Evolutionary conservation across 2,329 filamentous ascomycete species (phyloP).

Genomic region (Alternaria novae-zelandiae): DNA sequence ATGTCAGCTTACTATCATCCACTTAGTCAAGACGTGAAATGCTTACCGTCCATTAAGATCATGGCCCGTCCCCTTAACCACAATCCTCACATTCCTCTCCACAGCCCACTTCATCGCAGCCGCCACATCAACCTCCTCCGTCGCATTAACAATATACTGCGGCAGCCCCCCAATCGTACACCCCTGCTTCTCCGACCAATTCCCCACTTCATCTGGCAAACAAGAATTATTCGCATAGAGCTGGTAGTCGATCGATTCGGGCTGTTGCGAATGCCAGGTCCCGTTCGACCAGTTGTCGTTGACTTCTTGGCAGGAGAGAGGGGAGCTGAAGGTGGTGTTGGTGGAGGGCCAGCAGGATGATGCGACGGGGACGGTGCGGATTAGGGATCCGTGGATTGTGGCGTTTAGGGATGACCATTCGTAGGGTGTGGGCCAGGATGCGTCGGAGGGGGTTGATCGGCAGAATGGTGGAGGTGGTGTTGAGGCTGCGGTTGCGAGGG

Average conservation of each 20-base stretch:
- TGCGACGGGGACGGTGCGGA: neutral
- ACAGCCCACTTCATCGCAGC: slow-evolving; percentile 39
- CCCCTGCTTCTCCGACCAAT: neutral
- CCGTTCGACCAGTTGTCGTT: slow-evolving; percentile 37
- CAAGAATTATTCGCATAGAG: neutral
- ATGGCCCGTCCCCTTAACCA: slow-evolving; percentile 18
- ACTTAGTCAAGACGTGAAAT: too few species aligned
- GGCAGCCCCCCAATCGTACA: neutral
- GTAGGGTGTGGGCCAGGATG: neutral
- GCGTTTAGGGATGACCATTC: neutral
- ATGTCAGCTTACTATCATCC: too few species aligned
- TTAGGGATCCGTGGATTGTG: neutral
- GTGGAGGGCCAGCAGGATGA: slow-evolving; percentile 27
- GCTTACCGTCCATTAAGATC: slow-evolving; percentile 18
- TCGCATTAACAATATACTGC: neutral
- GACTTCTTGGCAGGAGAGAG: slow-evolving; percentile 30
- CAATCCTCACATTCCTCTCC: slow-evolving; percentile 12
- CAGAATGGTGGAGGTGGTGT: neutral
- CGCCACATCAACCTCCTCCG: slow-evolving; percentile 29
- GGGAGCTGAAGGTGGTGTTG: slow-evolving; percentile 27
- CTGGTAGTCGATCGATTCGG: slow-evolving; percentile 33
- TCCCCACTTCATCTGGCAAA: neutral
- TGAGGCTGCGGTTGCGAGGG: neutral
- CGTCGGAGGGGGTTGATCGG: neutral
- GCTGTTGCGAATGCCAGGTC: slow-evolving; percentile 37